Percentiles rank a stretch among this genome's conserved stretches.
Evolutionary conservation across 495 filamentous ascomycete species (phyloP).

Genomic region (Aspergillus campestris): DNA sequence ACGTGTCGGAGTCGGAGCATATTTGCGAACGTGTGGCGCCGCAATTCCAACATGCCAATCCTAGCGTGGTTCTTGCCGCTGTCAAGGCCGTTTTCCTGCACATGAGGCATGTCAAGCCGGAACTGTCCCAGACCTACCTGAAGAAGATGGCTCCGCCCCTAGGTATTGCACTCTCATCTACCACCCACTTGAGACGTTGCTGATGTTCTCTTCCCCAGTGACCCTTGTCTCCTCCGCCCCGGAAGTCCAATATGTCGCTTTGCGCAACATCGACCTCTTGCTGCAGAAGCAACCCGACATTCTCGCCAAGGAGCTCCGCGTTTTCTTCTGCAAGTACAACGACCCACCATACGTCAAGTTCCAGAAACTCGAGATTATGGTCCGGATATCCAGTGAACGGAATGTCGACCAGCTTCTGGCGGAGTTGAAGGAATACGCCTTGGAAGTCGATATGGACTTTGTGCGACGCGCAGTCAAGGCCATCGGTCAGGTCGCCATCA

Average conservation of each 20-base stretch:
- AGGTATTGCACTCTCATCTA: slow-evolving; percentile 42
- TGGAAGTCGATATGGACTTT: slow-evolving; percentile 99
- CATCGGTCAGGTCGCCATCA: slow-evolving; percentile 96
- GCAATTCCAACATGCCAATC: slow-evolving; percentile 98
- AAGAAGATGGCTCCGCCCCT: slow-evolving; percentile 98
- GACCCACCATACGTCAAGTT: slow-evolving; percentile 97
- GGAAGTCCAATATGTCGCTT: slow-evolving; percentile 95
- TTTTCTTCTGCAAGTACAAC: slow-evolving; percentile 99
- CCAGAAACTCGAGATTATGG: slow-evolving; percentile 98
- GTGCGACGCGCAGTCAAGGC: slow-evolving; percentile 88
- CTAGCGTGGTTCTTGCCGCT: slow-evolving; percentile 89
- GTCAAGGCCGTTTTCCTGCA: slow-evolving; percentile 98
- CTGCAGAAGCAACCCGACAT: slow-evolving; percentile 95
- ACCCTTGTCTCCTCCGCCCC: slow-evolving; percentile 92
- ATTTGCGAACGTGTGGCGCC: slow-evolving; percentile 94
- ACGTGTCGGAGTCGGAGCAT: slow-evolving; percentile 94
- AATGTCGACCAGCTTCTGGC: slow-evolving; percentile 92
- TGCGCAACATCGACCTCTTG: slow-evolving; percentile 91
- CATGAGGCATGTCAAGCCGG: slow-evolving; percentile 75
- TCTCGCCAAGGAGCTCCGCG: slow-evolving; percentile 89
- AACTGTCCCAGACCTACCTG: slow-evolving; percentile 71
- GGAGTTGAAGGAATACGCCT: slow-evolving; percentile 92
- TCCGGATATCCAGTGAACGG: slow-evolving; percentile 94
- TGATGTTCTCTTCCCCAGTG: slow-evolving; percentile 43
- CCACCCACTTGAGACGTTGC: background rate